Evolutionary conservation across 2,329 filamentous ascomycete species (phyloP), one percentile per base, ranked within the genome.

Genomic region (Nothophaeocryptopus gaeumannii): DNA sequence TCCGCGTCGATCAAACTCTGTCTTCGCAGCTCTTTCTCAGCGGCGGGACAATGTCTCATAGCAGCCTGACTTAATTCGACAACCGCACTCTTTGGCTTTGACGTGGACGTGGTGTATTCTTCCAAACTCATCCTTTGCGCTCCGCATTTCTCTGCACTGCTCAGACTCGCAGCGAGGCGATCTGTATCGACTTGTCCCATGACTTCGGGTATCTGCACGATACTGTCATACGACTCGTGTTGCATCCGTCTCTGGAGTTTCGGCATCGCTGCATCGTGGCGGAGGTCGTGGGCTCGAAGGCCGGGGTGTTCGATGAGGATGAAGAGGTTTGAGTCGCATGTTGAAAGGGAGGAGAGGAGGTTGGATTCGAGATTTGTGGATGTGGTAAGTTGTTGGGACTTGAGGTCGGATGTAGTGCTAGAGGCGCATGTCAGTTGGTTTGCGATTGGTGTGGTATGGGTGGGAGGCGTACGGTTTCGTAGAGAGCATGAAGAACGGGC

Each of bases 401-500:
- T 26, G 20, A 26, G 20, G 20, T 26, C 49, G 2, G 12, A 20
- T 29, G n/a, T 39, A 26, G 9, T 39, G 41, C 47, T 42, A 42
- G 50, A 40, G 54, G 9, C 26, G 61, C 20, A 7, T 26, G 29
- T 60, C 65, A 62, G 50, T 46, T 5, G 20, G 34, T 26, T 40
- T 51, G 49, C 11, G 38, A 39, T 26, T 26, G 20, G 20, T n/a
- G n/a, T n/a, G 20, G 20, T 7, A 26, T 26, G 8, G n/a, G n/a
- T n/a, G n/a, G n/a, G n/a, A n/a, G n/a, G 33, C 50, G 36, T 84
- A 96, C 91, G 84, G 76, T 55, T 86, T 80, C 39, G 86, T 92
- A 30, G 92, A 96, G 69, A 95, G 85, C 59, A 96, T 74, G 67
- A 96, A 80, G 71, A 96, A 93, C 13, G 93, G 92, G 30, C 47